Evolutionary conservation across 148 eudicot species (phyloP).

Genomic region (Camellia lanceoleosa): DNA sequence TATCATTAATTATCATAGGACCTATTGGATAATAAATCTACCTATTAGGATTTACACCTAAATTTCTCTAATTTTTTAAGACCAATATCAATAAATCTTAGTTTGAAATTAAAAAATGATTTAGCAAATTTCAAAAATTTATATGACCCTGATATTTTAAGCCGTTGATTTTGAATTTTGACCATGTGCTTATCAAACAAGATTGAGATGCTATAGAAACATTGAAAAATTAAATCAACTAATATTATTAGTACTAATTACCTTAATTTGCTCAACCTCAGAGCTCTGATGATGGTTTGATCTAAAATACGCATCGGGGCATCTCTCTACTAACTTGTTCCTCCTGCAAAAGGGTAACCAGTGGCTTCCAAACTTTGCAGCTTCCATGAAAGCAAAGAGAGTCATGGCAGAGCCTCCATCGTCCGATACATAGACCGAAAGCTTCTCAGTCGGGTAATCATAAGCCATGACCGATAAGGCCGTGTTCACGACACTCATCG

Average conservation of each 20-base stretch:
- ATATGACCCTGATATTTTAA: too few relatives aligned
- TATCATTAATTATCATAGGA: too few relatives aligned
- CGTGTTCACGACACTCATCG: conserved; percentile 67
- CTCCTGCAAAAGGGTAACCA: conserved; percentile 78
- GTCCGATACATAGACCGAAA: conserved; percentile 81
- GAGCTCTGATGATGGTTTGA: conserved; percentile 11
- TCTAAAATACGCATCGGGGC: conserved; percentile 58
- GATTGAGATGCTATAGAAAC: too few relatives aligned
- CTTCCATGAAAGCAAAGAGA: conserved; percentile 72
- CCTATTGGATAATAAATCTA: too few relatives aligned
- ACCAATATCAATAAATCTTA: too few relatives aligned
- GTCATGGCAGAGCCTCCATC: conserved; percentile 79
- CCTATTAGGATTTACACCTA: too few relatives aligned
- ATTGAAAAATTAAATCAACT: too few relatives aligned
- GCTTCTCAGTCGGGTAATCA: conserved; percentile 66
- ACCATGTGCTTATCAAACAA: too few relatives aligned
- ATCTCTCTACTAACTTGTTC: conserved; percentile 39
- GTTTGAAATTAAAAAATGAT: too few relatives aligned
- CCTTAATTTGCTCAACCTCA: conserved; percentile 51
- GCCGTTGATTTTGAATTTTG: too few relatives aligned
- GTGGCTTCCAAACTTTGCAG: conserved; percentile 55
- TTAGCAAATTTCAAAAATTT: too few relatives aligned
- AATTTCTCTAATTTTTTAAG: too few relatives aligned
- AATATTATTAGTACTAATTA: conserved; percentile 8
- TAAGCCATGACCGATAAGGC: conserved; percentile 84